Base-by-base conservation (phyloP, 345 rosid species). In the Aquilaria sinensis region DNA sequence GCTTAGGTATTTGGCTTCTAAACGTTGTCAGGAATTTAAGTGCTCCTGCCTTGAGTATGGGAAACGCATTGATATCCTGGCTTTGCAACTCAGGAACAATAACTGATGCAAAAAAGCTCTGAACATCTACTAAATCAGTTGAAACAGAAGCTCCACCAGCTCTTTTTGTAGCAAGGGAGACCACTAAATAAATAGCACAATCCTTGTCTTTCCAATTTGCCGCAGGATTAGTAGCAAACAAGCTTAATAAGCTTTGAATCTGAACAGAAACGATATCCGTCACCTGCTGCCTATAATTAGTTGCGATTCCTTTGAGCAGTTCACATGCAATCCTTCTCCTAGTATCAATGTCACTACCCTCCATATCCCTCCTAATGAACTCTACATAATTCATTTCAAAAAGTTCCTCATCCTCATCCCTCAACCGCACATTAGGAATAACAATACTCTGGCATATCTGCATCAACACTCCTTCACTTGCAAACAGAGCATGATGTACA, bases 241-340 rank as follows among this genome's bases (percentile, higher is more conserved):
- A 82, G 60, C 61, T 67, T 72, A 95, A 70, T 65, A 95, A 78
- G 74, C 73, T 87, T 67, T 89, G 91, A 64, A 95, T 83, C 81
- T 87, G 91, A 64, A 77, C 75, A 60, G 99, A 83, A 66, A 89
- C 84, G 32, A 82, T 80, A 55, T 70, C 80, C 3, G 78, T 91
- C 43, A 90, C 96, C 53, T 76, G 87, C 56, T 70, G 66, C 78
- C 81, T 88, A 78, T 91, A 91, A 76, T 91, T 85, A 10, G 91
- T 64, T 2, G 93, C 97, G 69, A 95, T 87, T 33, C 99, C 99
- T 71, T 95, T 95, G 30, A 95, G 88, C 64, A 95, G 73, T 61
- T 95, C 99, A 66, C 99, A 95, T 1, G 97, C 97, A 64, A 95
- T 95, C 73, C 99, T 91, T 77, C 99, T 91, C 72, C 94, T 85